Percentiles rank a stretch among this genome's conserved stretches.
Conservation (phyloP, 2,329 filamentous ascomycete species). For the Colletotrichum filicis region DNA sequence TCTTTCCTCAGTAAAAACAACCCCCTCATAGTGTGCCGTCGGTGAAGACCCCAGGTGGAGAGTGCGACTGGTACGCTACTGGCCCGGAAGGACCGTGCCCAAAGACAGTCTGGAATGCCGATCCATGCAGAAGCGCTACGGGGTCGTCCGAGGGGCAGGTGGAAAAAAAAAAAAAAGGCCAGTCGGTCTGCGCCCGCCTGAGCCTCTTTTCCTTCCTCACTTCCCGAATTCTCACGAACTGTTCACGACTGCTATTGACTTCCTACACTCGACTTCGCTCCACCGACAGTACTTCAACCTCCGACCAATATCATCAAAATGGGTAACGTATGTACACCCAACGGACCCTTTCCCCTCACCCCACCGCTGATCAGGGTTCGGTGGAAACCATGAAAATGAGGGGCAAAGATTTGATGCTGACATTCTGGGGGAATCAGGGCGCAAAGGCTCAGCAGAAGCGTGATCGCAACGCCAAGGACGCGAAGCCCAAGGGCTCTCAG, state of each 20-base stretch:
- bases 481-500: conserved; percentile 68
- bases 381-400: conserved; percentile 33
- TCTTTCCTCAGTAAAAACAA: not conserved
- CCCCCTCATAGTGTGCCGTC: not conserved
- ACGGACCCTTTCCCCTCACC: conserved; percentile 13
- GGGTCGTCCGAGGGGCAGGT: conserved; percentile 9
- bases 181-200: conserved; percentile 14
- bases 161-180: conserved; percentile 21
- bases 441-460: conserved; percentile 78
- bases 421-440: conserved; percentile 54
- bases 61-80: not conserved
- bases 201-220: not conserved
- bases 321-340: conserved; percentile 36
- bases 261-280: not conserved
- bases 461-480: conserved; percentile 75
- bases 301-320: conserved; percentile 13
- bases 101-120: conserved; percentile 17
- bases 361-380: conserved; percentile 32
- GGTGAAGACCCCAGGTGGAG: conserved; percentile 19
- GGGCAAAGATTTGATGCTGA: conserved; percentile 25
- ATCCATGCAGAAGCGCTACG: conserved; percentile 28
- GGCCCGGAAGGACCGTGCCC: conserved; percentile 7
- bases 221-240: conserved; percentile 1
- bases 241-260: not conserved
- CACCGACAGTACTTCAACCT: not conserved